Base-by-base conservation (phyloP, 768 basidiomycete species). In the Psilocybe tampanensis region DNA sequence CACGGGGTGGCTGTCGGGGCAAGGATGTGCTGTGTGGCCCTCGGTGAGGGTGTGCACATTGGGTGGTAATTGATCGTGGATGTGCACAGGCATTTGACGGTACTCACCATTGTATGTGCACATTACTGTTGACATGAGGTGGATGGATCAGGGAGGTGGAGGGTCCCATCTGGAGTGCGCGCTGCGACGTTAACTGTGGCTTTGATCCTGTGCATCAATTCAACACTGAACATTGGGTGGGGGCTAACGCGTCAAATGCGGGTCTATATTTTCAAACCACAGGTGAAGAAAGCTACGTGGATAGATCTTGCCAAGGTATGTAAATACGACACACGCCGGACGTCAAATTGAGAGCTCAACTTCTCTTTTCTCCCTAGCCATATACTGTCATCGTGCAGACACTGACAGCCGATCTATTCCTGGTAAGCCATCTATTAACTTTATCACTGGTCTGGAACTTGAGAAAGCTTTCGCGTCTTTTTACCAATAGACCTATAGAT, bases 221-320 rank as follows among this genome's bases (percentile, higher is more conserved):
- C 47, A 8, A 50, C 48, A 26, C 29, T 56, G 47, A 56, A 56
- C 33, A 21, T 56, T 36, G 47, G 47, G 19, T 50, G 47, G 55
- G 55, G 55, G 17, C 8, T 56, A n/a, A 50, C 47, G 41, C 39
- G 55, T 15, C 48, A 49, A 32, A 56, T 56, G 47, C 47, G 41
- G 32, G 43, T 22, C 9, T 56, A 56, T 44, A 34, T 56, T n/a
- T 44, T 49, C 22, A 56, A 44, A 34, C 21, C 48, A 7, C 26
- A 29, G 11, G 9, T 29, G 15, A 44, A 44, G 47, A 42, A 36
- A 11, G 47, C 55, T 8, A 56, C 55, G 12, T 56, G 55, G 55
- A 56, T 56, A 22, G 48, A 56, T 24, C 32, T 56, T 11, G 55
- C 55, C 6, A 56, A 56, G 18, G 55, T 56, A 21, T 3, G 47